Conservation (phyloP, 768 basidiomycete species). For the Kwoniella dejecticola region DNA sequence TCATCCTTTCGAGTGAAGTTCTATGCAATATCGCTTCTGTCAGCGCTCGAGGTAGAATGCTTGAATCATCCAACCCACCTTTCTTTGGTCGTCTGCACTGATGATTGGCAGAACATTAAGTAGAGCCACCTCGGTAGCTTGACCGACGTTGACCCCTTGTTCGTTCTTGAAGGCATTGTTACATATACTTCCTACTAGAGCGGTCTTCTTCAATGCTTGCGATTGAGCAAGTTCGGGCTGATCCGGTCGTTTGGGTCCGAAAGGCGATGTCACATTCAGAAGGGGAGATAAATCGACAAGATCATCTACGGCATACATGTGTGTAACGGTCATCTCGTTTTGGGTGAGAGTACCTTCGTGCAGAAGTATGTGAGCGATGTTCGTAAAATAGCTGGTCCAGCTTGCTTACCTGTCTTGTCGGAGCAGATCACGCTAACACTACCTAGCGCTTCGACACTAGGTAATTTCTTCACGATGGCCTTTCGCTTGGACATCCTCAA, state of each 20-base stretch:
- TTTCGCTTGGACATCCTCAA: conserved; percentile 90
- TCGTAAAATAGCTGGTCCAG: background rate
- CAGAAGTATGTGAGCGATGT: background rate
- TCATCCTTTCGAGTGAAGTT: conserved; percentile 62
- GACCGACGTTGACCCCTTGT: conserved; percentile 75
- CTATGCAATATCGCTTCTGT: conserved; percentile 15
- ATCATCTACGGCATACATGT: conserved; percentile 86
- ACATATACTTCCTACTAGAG: conserved; percentile 83
- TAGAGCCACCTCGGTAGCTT: conserved; percentile 90
- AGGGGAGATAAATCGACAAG: conserved; percentile 67
- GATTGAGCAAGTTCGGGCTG: conserved; percentile 58
- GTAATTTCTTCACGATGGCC: conserved; percentile 95
- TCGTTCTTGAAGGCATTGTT: conserved; percentile 82
- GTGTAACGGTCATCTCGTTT: conserved; percentile 93
- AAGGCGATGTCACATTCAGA: conserved; percentile 53
- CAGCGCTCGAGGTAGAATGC: background rate
- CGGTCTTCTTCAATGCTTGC: conserved; percentile 69
- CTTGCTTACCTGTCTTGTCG: conserved; percentile 80
- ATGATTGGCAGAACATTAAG: conserved; percentile 74
- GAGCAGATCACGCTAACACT: conserved; percentile 97
- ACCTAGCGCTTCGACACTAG: conserved; percentile 89
- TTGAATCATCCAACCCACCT: conserved; percentile 59
- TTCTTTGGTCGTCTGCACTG: conserved; percentile 68
- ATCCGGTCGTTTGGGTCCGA: conserved; percentile 44
- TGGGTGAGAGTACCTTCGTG: conserved; percentile 88